A percentile compares a stretch with the other conserved stretches of the same genome.
Evolutionary conservation across 169 alveolate species (phyloP).

Genomic region (Plasmodium coatneyi): DNA sequence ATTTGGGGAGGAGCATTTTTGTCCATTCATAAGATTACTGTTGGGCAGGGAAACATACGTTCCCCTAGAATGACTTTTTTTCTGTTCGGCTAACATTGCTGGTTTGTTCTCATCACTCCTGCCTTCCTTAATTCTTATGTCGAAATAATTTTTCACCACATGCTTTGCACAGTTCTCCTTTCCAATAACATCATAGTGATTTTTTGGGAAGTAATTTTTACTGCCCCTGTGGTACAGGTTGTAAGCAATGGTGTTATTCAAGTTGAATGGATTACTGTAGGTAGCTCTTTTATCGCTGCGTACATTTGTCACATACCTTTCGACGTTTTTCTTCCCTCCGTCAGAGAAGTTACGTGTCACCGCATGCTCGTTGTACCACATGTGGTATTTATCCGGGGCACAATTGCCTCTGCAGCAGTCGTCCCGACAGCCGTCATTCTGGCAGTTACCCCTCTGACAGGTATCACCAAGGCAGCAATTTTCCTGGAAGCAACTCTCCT

Average conservation of each 20-base stretch:
- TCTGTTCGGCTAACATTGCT: neutral
- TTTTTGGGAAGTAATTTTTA: neutral
- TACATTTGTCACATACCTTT: neutral
- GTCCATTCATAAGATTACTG: neutral
- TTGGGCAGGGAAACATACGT: slow-evolving; percentile 1
- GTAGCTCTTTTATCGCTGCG: neutral
- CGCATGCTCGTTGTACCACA: neutral
- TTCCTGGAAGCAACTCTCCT: neutral
- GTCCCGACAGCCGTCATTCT: neutral
- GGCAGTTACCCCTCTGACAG: too few relatives aligned
- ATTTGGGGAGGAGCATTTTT: neutral
- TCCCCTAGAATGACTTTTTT: neutral
- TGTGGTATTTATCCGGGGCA: neutral
- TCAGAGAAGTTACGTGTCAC: neutral
- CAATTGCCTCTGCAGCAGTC: neutral
- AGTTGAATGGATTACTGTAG: neutral
- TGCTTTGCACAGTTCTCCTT: neutral
- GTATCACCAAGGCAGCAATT: neutral
- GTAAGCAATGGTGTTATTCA: neutral
- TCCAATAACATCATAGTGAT: neutral
- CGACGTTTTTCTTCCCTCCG: neutral
- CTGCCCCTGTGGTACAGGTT: neutral
- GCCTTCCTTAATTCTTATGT: neutral
- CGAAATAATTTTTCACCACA: slow-evolving; percentile 6
- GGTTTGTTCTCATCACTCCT: neutral